phyloP scores from a whole-genome alignment of 1,284 basidiomycete genomes.

The Microbotryum intermedium region DNA sequence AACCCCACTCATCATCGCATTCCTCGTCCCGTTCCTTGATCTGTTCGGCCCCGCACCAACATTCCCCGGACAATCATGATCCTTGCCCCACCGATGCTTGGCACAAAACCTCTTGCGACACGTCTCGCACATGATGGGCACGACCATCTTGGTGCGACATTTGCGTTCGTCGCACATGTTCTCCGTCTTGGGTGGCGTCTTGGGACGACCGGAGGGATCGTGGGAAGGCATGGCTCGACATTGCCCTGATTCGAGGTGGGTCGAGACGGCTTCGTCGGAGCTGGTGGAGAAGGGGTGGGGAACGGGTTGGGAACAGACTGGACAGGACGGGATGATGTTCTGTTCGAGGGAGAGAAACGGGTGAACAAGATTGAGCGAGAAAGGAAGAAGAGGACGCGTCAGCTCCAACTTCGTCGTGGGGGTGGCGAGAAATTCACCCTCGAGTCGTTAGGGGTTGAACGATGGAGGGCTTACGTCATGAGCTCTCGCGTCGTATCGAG shows the following conservation, averaged over 20 bases:
- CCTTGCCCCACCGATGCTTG: constrained; percentile 18
- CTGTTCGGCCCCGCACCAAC: neutral
- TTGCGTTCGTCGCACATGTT: constrained; percentile 10
- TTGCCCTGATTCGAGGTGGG: no score
- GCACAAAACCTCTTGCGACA: constrained; percentile 26
- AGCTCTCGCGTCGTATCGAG: constrained; percentile 1
- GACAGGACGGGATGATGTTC: constrained; percentile 26
- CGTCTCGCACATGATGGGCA: constrained; percentile 22
- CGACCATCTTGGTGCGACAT: constrained; percentile 29
- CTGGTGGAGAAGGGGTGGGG: constrained; percentile 8
- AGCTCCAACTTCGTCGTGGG: neutral
- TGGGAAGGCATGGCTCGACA: no score
- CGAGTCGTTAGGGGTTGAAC: neutral
- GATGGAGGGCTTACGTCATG: constrained; percentile 12
- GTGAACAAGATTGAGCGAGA: neutral
- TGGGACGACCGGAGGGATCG: no score
- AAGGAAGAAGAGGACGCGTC: neutral
- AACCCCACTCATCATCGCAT: neutral
- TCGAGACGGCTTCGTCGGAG: neutral
- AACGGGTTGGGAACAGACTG: constrained; percentile 15
- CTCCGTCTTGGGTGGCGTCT: neutral
- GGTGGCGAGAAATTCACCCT: no score
- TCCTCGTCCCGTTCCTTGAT: neutral
- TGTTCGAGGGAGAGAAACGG: neutral
- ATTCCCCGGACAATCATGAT: constrained; percentile 22